These are phyloP conservation scores for Zanthoxylum bungeanum DNA, from an alignment of 345 rosid species.

Conservation along the genomic window DNA sequence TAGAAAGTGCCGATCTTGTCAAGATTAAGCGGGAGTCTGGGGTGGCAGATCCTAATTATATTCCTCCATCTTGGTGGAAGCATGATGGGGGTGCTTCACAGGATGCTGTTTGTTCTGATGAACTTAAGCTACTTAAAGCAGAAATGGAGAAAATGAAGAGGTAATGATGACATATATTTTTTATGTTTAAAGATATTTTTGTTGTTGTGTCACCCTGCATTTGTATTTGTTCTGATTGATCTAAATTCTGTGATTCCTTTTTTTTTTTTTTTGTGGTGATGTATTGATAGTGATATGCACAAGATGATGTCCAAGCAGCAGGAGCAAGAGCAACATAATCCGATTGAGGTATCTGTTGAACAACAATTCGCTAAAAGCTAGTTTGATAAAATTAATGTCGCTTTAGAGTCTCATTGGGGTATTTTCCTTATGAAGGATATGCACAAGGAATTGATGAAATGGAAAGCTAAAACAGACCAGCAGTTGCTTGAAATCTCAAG, in stretches of 20 bases:
- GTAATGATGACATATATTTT: slow-evolving; percentile 18
- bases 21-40: slow-evolving; percentile 64
- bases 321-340: slow-evolving; percentile 44
- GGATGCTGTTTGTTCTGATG: slow-evolving; percentile 41
- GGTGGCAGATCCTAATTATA: slow-evolving; percentile 50
- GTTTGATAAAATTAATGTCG: background rate
- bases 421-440: slow-evolving; percentile 38
- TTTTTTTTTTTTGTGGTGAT: no score
- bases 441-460: slow-evolving; percentile 48
- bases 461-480: slow-evolving; percentile 64
- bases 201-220: background rate
- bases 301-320: slow-evolving; percentile 46
- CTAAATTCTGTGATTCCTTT: background rate
- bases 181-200: background rate
- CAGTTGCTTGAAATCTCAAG: slow-evolving; percentile 54
- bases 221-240: background rate
- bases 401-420: background rate
- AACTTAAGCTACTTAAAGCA: slow-evolving; percentile 45
- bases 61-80: slow-evolving; percentile 63
- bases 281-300: slow-evolving; percentile 51
- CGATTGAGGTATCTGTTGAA: slow-evolving; percentile 47
- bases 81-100: slow-evolving; percentile 30
- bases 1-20: slow-evolving; percentile 76
- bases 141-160: slow-evolving; percentile 62
- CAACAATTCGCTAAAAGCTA: slow-evolving; percentile 4